Percentiles rank a stretch among this genome's conserved stretches.
These are phyloP conservation scores for Pythium utonaiense DNA, from an alignment of 352 stramenopile species.

Conservation along the genomic window DNA sequence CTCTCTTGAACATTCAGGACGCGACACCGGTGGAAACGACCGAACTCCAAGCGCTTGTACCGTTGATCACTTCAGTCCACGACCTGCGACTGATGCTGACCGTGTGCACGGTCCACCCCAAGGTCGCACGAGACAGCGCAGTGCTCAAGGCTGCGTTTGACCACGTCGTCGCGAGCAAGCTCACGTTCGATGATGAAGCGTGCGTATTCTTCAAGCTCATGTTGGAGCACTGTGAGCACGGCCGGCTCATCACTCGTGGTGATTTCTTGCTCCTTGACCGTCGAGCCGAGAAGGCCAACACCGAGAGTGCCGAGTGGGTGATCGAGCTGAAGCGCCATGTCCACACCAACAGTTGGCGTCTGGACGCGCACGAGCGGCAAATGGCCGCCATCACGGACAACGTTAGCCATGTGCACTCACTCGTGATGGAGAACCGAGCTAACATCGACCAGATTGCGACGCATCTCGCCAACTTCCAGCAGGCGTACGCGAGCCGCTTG, in stretches of 20 bases:
- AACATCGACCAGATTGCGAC: too few relatives aligned
- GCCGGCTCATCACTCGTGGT: too few relatives aligned
- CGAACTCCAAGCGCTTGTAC: too few relatives aligned
- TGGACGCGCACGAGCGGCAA: not conserved
- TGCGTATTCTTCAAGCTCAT: not conserved
- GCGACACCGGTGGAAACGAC: too few relatives aligned
- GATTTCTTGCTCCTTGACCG: not conserved
- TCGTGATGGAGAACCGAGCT: constrained; percentile 9
- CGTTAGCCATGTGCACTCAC: not conserved
- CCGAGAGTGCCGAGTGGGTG: constrained; percentile 11
- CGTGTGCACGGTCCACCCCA: too few relatives aligned
- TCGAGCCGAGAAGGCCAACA: constrained; percentile 17
- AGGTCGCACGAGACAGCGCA: too few relatives aligned
- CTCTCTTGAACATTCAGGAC: too few relatives aligned
- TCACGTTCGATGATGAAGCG: not conserved
- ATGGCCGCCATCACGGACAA: not conserved
- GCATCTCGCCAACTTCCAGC: not conserved
- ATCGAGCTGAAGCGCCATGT: constrained; percentile 5
- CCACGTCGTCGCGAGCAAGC: not conserved
- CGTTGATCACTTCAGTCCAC: too few relatives aligned
- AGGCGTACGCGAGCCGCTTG: constrained; percentile 2
- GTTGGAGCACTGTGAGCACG: not conserved
- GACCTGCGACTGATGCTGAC: too few relatives aligned
- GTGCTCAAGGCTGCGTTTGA: not conserved
- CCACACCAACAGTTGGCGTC: constrained; percentile 6